These are phyloP conservation scores for Carex scoparia DNA, from an alignment of 176 grass and related monocot genomes.

Conservation along the genomic window DNA sequence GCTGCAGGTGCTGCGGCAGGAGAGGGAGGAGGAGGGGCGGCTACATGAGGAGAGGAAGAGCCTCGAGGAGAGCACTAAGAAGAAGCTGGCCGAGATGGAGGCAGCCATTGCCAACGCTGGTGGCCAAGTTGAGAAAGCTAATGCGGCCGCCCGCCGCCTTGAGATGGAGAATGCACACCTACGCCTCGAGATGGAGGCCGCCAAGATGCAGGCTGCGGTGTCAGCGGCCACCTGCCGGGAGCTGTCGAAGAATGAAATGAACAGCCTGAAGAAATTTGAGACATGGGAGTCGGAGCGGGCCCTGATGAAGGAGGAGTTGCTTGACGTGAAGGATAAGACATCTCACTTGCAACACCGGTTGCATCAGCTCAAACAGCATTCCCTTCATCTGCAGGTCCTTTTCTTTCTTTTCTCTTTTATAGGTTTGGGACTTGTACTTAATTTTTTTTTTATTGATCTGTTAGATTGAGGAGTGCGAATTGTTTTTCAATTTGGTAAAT, in stretches of 20 bases:
- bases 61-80: conserved; percentile 73
- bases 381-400: conserved; percentile 57
- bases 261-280: conserved; percentile 64
- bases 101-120: conserved; percentile 65
- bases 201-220: conserved; percentile 51
- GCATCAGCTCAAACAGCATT: conserved; percentile 52
- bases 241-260: conserved; percentile 70
- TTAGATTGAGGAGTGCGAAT: not conserved
- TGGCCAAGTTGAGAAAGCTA: conserved; percentile 61
- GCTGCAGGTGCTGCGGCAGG: conserved; percentile 65
- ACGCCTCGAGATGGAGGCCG: conserved; percentile 75
- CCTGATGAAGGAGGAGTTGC: conserved; percentile 65
- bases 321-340: conserved; percentile 50
- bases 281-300: conserved; percentile 71
- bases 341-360: conserved; percentile 49
- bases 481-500: not conserved
- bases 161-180: conserved; percentile 66
- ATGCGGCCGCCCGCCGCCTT: conserved; percentile 54
- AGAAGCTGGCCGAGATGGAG: conserved; percentile 93
- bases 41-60: conserved; percentile 63
- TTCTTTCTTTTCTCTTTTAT: conserved; percentile 11
- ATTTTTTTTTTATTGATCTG: not conserved
- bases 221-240: conserved; percentile 49
- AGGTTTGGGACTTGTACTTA: not conserved
- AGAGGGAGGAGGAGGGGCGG: conserved; percentile 57